Evolutionary conservation across 768 basidiomycete genomes (phyloP).

Genomic region (Lentinula guzmanii): DNA sequence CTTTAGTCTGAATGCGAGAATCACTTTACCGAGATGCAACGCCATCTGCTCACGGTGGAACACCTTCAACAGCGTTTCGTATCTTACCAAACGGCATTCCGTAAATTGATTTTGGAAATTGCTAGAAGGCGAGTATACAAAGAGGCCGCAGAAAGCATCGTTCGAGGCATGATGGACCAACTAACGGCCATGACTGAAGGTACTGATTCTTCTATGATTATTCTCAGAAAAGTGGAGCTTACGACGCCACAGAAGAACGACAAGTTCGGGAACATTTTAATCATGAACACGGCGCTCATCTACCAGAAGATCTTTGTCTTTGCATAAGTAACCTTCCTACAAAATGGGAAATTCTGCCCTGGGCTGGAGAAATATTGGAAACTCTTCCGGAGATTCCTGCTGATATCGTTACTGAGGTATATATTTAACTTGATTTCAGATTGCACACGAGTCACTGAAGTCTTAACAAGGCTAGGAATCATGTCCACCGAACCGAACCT

Average conservation of each 20-base stretch:
- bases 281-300: conserved; percentile 61
- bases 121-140: conserved; percentile 60
- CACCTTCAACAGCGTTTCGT: conserved; percentile 62
- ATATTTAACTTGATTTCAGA: background rate
- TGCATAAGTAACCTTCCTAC: conserved; percentile 73
- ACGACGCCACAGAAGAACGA: conserved; percentile 51
- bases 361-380: conserved; percentile 48
- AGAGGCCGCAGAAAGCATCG: conserved; percentile 59
- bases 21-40: conserved; percentile 49
- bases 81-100: conserved; percentile 68
- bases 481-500: conserved; percentile 1
- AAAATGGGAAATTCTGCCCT: conserved; percentile 61
- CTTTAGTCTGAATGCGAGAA: conserved; percentile 45
- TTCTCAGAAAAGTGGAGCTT: background rate
- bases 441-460: background rate
- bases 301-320: conserved; percentile 77
- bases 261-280: conserved; percentile 63
- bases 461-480: background rate
- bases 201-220: conserved; percentile 16
- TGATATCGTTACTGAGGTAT: conserved; percentile 54
- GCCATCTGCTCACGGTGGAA: conserved; percentile 55
- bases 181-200: conserved; percentile 64
- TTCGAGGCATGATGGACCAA: conserved; percentile 59
- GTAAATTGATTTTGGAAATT: conserved; percentile 69
- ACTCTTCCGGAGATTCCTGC: conserved; percentile 54